Conservation (phyloP, 306 rosid genomes). For the Vigna angularis region DNA sequence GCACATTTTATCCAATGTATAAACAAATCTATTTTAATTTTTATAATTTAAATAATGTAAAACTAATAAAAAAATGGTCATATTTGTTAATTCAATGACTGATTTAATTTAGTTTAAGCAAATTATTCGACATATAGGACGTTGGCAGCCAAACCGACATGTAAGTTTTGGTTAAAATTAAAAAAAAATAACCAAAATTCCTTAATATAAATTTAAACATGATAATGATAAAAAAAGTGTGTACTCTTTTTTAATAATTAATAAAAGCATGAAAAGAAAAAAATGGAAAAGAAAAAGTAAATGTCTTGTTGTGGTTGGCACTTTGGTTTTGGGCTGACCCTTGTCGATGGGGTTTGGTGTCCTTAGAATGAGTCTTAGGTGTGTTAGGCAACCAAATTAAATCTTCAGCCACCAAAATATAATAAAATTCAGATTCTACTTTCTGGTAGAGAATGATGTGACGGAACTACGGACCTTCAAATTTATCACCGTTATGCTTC, state of each 20-base stretch:
- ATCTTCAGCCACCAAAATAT: not conserved
- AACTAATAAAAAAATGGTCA: too few species aligned
- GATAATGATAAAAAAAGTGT: too few species aligned
- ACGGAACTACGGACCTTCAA: not conserved
- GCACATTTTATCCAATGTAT: too few species aligned
- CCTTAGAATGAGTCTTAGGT: constrained; percentile 2
- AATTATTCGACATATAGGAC: too few species aligned
- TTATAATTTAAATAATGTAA: too few species aligned
- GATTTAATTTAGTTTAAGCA: too few species aligned
- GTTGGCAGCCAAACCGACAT: too few species aligned
- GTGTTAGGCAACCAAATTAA: constrained; percentile 44
- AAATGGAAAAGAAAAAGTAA: not conserved
- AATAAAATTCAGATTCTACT: constrained; percentile 12
- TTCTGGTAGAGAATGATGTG: constrained; percentile 15
- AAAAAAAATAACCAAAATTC: too few species aligned
- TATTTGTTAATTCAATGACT: too few species aligned
- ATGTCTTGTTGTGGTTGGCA: not conserved
- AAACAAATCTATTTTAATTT: too few species aligned
- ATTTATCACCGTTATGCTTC: constrained; percentile 16
- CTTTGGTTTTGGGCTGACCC: not conserved
- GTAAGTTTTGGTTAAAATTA: too few species aligned
- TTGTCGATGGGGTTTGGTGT: not conserved
- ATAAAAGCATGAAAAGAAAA: not conserved
- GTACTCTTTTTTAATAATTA: not conserved
- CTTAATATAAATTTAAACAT: too few species aligned